These are phyloP conservation scores for Cronartium ribicola DNA, from an alignment of 1,284 basidiomycete genomes.

Conservation along the genomic window DNA sequence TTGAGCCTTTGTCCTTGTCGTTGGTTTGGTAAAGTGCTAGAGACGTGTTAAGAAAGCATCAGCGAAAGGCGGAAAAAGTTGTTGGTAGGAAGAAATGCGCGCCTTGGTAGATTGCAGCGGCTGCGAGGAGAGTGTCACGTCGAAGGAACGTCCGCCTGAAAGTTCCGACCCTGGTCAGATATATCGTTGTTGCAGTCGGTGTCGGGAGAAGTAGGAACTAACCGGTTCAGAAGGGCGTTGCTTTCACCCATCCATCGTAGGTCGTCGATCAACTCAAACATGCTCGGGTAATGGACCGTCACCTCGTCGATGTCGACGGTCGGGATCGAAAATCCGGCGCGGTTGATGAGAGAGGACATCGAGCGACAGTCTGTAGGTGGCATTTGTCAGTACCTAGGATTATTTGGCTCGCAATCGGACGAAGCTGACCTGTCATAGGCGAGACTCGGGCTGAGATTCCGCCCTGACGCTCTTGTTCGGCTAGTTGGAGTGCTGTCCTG, in stretches of 20 bases:
- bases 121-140: conserved; percentile 82
- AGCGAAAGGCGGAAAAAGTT: not conserved
- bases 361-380: conserved; percentile 47
- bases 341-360: conserved; percentile 78
- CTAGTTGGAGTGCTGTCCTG: conserved; percentile 80
- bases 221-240: conserved; percentile 82
- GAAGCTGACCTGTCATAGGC: conserved; percentile 81
- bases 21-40: conserved; percentile 72
- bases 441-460: conserved; percentile 92
- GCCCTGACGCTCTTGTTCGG: conserved; percentile 88
- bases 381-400: not conserved
- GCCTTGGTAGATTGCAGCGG: conserved; percentile 91
- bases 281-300: conserved; percentile 81
- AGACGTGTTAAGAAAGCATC: conserved; percentile 7
- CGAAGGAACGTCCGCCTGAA: conserved; percentile 65
- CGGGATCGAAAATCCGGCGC: conserved; percentile 88
- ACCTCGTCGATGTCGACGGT: conserved; percentile 96
- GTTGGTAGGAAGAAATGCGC: not conserved
- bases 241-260: conserved; percentile 92
- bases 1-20: conserved; percentile 61
- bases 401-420: not conserved
- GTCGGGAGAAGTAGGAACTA: conserved; percentile 44
- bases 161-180: not conserved
- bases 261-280: conserved; percentile 94
- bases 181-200: not conserved